Base-by-base conservation (phyloP, 345 rosid species). In the Citrus sinensis region DNA sequence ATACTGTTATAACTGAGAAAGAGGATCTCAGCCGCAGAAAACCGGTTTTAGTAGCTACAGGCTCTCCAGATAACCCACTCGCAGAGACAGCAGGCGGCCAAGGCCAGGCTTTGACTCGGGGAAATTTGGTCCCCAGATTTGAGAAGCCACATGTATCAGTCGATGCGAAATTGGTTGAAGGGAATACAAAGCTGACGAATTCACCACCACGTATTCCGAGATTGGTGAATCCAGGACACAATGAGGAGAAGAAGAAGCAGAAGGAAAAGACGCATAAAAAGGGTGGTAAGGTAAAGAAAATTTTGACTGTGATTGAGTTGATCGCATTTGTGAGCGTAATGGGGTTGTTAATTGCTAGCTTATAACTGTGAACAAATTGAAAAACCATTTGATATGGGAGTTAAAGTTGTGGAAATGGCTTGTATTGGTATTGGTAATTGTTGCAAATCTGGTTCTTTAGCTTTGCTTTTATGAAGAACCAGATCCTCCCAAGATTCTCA, bases 361-460 rank as follows among this genome's bases (percentile, higher is more conserved):
- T 87, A 73, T 87, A 73, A 86, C 84, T 0, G 37, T 83, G 62
- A 60, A 80, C 32, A 81, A 74, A 59, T 60, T 89, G 75, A 30
- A 60, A 66, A 74, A 76, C 32, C 32, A 30, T 34, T n/a, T 17
- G n/a, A 56, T 88, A 64, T 88, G 90, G 92, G 69, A 89, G 22
- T 78, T 87, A 70, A 75, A 78, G 49, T 63, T 88, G 27, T 91
- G 90, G 91, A 89, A 86, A 83, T 89, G 91, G 91, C 81, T 83
- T 63, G 87, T 83, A 67, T 76, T 91, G 46, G 65, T 89, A 7
- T 63, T 85, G 54, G 92, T 89, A 16, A 25, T 25, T 25, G 25
- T 25, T 25, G 25, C 25, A 25, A 25, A 25, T 25, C 25, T 25
- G 25, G 25, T 25, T 25, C 25, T 25, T 25, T 25, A 25, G 25